Conservation (phyloP, 495 filamentous ascomycete species). For the Podospora bellae-mahoneyi region DNA sequence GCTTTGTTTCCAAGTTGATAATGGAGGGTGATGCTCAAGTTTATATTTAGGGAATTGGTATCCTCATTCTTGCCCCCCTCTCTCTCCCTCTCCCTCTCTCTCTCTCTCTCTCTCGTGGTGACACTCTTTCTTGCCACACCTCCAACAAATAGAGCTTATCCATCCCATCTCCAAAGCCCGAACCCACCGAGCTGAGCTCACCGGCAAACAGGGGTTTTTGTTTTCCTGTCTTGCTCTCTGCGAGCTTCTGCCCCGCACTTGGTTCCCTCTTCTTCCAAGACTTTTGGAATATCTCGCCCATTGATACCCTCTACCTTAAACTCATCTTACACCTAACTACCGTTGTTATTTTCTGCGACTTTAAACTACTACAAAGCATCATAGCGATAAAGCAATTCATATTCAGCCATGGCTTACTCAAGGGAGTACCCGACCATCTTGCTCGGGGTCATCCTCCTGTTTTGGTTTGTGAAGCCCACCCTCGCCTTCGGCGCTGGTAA, state of each 20-base stretch:
- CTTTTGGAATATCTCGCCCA: not conserved
- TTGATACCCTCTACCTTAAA: not conserved
- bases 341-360: not conserved
- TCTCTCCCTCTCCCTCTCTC: not conserved
- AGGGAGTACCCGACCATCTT: slow-evolving; percentile 41
- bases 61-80: not conserved
- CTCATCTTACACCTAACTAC: not conserved
- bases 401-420: slow-evolving; percentile 35
- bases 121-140: not conserved
- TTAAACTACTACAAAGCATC: slow-evolving; percentile 9
- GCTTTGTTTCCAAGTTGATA: slow-evolving; percentile 5
- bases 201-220: slow-evolving; percentile 1
- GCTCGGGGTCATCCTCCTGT: slow-evolving; percentile 52
- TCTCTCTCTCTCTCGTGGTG: not conserved
- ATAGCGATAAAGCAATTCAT: slow-evolving; percentile 9
- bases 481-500: slow-evolving; percentile 87
- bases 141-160: not conserved
- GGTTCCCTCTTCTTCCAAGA: not conserved
- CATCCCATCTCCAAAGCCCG: slow-evolving; percentile 16
- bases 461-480: slow-evolving; percentile 59
- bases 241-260: slow-evolving; percentile 13
- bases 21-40: not conserved
- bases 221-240: slow-evolving; percentile 3
- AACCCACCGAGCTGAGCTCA: slow-evolving; percentile 13
- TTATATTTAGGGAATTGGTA: not conserved